A percentile compares a stretch with the other conserved stretches of the same genome.
Conservation (phyloP, 2,329 filamentous ascomycete species). For the Colletotrichum paranaense region DNA sequence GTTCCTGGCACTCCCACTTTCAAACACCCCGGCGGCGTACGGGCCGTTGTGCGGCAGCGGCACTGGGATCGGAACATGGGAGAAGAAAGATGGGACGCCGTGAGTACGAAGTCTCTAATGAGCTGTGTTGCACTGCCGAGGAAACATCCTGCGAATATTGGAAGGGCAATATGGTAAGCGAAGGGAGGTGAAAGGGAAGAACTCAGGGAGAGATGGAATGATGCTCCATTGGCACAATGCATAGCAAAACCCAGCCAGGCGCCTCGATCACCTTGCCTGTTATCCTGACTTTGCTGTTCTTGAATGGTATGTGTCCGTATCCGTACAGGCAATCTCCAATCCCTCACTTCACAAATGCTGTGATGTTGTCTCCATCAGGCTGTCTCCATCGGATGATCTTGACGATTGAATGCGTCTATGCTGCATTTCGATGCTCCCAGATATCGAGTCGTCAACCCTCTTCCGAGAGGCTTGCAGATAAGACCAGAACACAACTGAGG, state of each 20-base stretch:
- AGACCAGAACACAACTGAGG: background rate
- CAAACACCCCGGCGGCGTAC: slow-evolving; percentile 7
- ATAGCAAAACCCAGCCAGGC: background rate
- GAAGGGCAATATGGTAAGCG: slow-evolving; percentile 9
- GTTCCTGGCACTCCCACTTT: background rate
- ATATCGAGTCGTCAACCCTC: background rate
- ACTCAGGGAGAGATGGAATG: slow-evolving; percentile 12
- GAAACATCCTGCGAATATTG: slow-evolving; percentile 13
- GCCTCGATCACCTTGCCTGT: background rate
- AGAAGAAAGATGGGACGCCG: background rate
- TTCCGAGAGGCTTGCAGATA: background rate
- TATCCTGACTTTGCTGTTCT: background rate
- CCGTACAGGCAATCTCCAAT: background rate
- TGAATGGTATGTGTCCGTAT: background rate
- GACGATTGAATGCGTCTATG: background rate
- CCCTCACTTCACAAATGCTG: background rate
- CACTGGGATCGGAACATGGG: slow-evolving; percentile 26
- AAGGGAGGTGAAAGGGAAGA: slow-evolving; percentile 1
- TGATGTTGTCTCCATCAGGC: background rate
- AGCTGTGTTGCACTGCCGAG: slow-evolving; percentile 21
- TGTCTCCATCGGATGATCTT: background rate
- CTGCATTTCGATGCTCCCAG: background rate
- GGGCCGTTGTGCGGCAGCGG: slow-evolving; percentile 29
- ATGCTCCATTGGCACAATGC: background rate
- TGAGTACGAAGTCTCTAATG: slow-evolving; percentile 30